Evolutionary conservation across 139 green algal species (phyloP).

Genomic region (Chlorella sp.): DNA sequence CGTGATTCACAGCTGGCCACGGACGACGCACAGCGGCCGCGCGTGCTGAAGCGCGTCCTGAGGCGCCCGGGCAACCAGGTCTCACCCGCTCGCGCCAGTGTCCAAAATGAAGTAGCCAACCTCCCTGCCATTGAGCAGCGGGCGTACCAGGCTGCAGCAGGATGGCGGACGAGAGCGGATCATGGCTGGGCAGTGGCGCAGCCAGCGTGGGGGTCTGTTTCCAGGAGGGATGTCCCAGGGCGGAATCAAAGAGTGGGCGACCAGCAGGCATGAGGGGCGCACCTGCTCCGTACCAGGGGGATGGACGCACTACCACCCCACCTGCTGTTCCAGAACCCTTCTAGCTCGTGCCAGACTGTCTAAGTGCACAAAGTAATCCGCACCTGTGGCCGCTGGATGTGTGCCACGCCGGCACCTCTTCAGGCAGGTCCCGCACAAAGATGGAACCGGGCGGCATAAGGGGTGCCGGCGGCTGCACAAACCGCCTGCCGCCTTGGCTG

Average conservation of each 20-base stretch:
- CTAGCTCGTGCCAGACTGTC: too few relatives aligned
- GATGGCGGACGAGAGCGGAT: neutral
- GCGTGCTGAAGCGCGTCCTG: too few relatives aligned
- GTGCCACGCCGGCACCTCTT: slow-evolving; percentile 35
- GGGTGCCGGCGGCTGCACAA: slow-evolving; percentile 14
- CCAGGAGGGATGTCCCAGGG: too few relatives aligned
- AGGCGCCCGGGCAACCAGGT: too few relatives aligned
- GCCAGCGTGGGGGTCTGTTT: too few relatives aligned
- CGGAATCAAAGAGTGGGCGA: too few relatives aligned
- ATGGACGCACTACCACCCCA: too few relatives aligned
- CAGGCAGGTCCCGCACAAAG: neutral
- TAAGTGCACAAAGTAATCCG: neutral
- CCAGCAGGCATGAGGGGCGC: too few relatives aligned
- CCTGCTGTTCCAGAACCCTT: too few relatives aligned
- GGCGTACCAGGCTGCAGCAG: slow-evolving; percentile 36
- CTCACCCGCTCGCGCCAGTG: slow-evolving; percentile 35
- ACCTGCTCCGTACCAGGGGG: too few relatives aligned
- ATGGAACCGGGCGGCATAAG: neutral
- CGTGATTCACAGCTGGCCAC: too few relatives aligned
- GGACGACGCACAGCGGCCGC: too few relatives aligned
- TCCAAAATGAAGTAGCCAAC: slow-evolving; percentile 52
- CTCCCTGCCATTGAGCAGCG: slow-evolving; percentile 38
- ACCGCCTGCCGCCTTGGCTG: neutral
- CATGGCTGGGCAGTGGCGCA: neutral
- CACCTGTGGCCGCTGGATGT: slow-evolving; percentile 50